Conservation (phyloP, 2,329 filamentous ascomycete genomes). For the Trichoderma sp. region DNA sequence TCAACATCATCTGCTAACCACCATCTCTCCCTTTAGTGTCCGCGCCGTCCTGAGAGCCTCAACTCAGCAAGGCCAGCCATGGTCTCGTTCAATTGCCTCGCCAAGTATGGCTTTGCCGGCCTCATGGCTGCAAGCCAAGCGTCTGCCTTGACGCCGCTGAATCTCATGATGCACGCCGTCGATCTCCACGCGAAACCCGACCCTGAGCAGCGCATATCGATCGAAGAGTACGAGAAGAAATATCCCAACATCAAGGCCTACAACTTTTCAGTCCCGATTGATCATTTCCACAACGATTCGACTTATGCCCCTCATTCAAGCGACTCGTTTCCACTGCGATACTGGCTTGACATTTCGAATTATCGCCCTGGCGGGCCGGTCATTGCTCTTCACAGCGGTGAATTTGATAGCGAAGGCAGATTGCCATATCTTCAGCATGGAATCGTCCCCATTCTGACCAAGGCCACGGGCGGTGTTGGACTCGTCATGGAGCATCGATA, state of each 20-base stretch:
- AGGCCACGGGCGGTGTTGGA: constrained; percentile 73
- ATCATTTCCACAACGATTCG: constrained; percentile 83
- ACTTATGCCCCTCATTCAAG: constrained; percentile 76
- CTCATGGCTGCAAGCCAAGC: constrained; percentile 4
- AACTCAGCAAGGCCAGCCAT: neutral
- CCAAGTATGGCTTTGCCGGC: constrained; percentile 15
- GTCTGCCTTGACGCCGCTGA: constrained; percentile 22
- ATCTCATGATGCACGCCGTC: constrained; percentile 10
- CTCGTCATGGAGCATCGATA: constrained; percentile 87
- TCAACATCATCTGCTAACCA: neutral
- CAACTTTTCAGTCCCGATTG: constrained; percentile 59
- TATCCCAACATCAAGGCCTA: constrained; percentile 32
- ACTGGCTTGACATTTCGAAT: constrained; percentile 80
- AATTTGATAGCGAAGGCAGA: constrained; percentile 47
- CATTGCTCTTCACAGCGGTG: constrained; percentile 69
- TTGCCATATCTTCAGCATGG: constrained; percentile 77
- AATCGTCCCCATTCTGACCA: constrained; percentile 70
- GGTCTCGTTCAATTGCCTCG: constrained; percentile 9
- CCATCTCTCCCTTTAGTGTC: neutral
- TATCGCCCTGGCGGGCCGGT: constrained; percentile 80
- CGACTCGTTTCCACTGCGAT: constrained; percentile 70
- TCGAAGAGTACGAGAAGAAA: constrained; percentile 5
- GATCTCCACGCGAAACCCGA: constrained; percentile 7
- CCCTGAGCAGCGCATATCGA: constrained; percentile 10
- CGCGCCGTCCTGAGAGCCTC: neutral